Base-by-base conservation (phyloP, 495 filamentous ascomycete genomes). In the Bryoglossum gracile region DNA sequence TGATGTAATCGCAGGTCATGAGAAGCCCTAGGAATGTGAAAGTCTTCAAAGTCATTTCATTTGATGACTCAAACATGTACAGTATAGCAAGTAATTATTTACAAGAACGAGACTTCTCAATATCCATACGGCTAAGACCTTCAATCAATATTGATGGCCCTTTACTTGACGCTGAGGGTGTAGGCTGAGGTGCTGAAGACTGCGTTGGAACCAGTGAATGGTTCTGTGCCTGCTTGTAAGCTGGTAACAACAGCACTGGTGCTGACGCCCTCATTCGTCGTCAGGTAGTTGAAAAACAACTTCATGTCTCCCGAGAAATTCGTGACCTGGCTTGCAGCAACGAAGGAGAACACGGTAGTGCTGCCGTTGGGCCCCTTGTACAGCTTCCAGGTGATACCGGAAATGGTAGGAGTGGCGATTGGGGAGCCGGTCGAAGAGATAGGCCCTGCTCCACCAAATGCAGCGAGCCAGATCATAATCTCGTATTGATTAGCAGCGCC, bases 381-480 rank as follows among this genome's bases (percentile, higher is more conserved):
- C 44, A 83, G 62, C 9, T 73, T 67, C 71, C 76, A 82, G 10
- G 46, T 55, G 18, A 60, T 58, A 9, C 76, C 75, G 23, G 60
- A 72, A 46, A 84, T 71, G 22, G 59, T 75, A 3, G 68, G 61
- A 0, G 69, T 77, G 3, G 71, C 75, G 47, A 80, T 65, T 1
- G 46, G 4, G 1, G 78, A 28, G 43, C 76, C 77, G 11, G 68
- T 75, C 18, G 69, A 70, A 8, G 76, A 79, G 61, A 83, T 82
- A 3, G 80, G 77, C 5, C 75, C 77, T 6, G 81, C 78, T 42
- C 76, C 77, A 22, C 78, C 79, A 48, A 74, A 64, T 17, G 75
- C 72, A 2, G 64, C 79, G 16, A 84, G 71, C 81, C 82, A 85
- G 55, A 85, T 68, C 81, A 85, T 85, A 61, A 85, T 70, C 64